Conservation (phyloP, 1,284 basidiomycete genomes). For the Volvariella volvacea region DNA sequence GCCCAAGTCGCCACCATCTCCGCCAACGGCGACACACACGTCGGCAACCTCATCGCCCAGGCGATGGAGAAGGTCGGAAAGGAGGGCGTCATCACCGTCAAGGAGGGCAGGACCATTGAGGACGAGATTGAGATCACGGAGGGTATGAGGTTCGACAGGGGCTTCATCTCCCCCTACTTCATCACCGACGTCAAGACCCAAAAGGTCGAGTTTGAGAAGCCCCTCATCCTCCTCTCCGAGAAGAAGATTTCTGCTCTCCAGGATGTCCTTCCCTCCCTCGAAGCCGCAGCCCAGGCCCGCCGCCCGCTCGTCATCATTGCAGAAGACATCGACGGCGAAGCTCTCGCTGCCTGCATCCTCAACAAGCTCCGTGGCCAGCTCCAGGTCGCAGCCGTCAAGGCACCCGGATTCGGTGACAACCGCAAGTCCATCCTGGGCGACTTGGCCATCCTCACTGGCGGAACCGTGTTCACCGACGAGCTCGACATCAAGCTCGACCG, state of each 20-base stretch:
- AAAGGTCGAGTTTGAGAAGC: conserved; percentile 97
- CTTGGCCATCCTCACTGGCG: conserved; percentile 94
- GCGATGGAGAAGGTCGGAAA: conserved; percentile 99
- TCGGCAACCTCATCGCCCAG: conserved; percentile 96
- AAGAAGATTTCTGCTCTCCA: conserved; percentile 97
- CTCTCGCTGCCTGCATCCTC: conserved; percentile 93
- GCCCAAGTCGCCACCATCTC: conserved; percentile 98
- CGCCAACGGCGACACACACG: conserved; percentile 92
- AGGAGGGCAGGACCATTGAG: conserved; percentile 96
- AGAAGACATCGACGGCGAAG: conserved; percentile 97
- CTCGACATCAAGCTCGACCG: conserved; percentile 97
- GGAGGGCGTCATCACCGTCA: conserved; percentile 99
- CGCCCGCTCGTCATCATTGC: conserved; percentile 95
- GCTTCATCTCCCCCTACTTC: conserved; percentile 98
- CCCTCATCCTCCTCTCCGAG: conserved; percentile 88
- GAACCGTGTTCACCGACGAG: conserved; percentile 97
- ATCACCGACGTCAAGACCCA: conserved; percentile 98
- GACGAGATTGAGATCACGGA: conserved; percentile 99
- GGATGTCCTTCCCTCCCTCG: conserved; percentile 93
- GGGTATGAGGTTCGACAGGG: conserved; percentile 99
- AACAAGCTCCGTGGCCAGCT: conserved; percentile 99
- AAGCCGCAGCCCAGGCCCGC: conserved; percentile 86
- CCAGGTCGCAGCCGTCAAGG: conserved; percentile 90
- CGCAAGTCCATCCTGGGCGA: conserved; percentile 97
- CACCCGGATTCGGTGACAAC: conserved; percentile 98